These are phyloP conservation scores for Aspergillus fructus DNA, from an alignment of 2,329 filamentous ascomycete species.

Conservation along the genomic window DNA sequence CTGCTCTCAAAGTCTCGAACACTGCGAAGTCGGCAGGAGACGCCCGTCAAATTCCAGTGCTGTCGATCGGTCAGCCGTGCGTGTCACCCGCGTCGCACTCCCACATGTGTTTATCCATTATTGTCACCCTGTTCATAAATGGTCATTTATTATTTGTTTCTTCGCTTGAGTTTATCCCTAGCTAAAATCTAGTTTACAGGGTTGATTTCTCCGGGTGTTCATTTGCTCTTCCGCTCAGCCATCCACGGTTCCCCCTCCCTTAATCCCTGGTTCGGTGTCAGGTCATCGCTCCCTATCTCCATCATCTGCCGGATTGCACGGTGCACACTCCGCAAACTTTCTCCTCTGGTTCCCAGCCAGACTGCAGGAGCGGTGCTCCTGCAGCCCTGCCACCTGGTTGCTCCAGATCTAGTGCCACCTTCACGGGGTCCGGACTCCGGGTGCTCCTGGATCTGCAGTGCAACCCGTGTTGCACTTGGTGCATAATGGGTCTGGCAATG, in stretches of 20 bases:
- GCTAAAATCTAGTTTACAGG: background rate
- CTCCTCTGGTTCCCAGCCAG: constrained; percentile 69
- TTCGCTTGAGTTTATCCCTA: background rate
- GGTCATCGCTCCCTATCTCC: background rate
- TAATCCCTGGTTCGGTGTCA: background rate
- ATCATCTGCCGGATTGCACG: constrained; percentile 38
- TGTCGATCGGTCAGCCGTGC: constrained; percentile 4
- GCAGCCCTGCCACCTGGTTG: too few relatives aligned
- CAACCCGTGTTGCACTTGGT: constrained; percentile 56
- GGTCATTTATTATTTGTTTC: background rate
- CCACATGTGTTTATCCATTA: background rate
- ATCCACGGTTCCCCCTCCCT: background rate
- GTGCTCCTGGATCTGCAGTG: constrained; percentile 55
- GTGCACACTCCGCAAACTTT: constrained; percentile 61
- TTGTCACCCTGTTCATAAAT: background rate
- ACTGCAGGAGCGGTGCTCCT: constrained; percentile 61
- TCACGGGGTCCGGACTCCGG: constrained; percentile 64
- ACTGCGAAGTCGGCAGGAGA: background rate
- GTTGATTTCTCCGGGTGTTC: too few relatives aligned
- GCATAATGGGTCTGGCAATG: constrained; percentile 56
- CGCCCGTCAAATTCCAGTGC: background rate
- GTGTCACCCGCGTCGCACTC: constrained; percentile 2
- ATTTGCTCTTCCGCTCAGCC: background rate
- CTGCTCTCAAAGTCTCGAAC: background rate
- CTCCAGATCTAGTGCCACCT: constrained; percentile 57